Base-by-base conservation (phyloP, 352 stramenopile genomes). In the Pythium sp. region DNA sequence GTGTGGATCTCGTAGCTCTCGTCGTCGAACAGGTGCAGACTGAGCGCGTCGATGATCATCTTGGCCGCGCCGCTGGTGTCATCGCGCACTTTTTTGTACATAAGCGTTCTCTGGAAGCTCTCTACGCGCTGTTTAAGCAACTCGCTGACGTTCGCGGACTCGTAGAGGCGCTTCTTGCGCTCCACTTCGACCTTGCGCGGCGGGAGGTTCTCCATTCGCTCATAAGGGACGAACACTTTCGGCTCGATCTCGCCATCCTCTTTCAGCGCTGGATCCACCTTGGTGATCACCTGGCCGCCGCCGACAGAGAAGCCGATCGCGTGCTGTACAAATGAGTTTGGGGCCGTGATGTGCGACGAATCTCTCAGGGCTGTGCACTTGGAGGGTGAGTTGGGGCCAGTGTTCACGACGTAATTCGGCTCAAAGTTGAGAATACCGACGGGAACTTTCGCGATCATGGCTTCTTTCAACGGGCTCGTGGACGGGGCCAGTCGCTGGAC, bases 11-110 rank as follows among this genome's bases (percentile, higher is more conserved):
- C 88, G 65, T 82, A 96, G 62, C 79, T 93, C 28, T 89, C 83
- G 36, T 96, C 88, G 66, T 96, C 88, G 32, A 96, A 96, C 26
- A 83, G 55, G 46, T 91, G 74, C 5, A 96, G 69, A 28, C 73
- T 82, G 46, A 96, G 67, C 2, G 62, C 76, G 20, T 91, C 82
- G 20, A 93, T 70, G 47, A 94, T 80, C 28, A 67, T 63, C 65
- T 83, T 85, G 1, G 80, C 79, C 1, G 76, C 65, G 38, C 83
- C 82, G 22, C 83, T 91, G 15, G 68, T 64, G 58, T 91, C 80
- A 32, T 73, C 72, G 5, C 72, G 54, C 1, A 88, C 57, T 69
- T 81, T 84, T 26, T 64, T 58, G 54, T 83, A 86, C 38, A 81
- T 57, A 1, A 51, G 3, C 0, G 69, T 84, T 28, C 51, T 61